phyloP scores from a whole-genome alignment of 23 red algal genomes.

The Agarophyton chilense region DNA sequence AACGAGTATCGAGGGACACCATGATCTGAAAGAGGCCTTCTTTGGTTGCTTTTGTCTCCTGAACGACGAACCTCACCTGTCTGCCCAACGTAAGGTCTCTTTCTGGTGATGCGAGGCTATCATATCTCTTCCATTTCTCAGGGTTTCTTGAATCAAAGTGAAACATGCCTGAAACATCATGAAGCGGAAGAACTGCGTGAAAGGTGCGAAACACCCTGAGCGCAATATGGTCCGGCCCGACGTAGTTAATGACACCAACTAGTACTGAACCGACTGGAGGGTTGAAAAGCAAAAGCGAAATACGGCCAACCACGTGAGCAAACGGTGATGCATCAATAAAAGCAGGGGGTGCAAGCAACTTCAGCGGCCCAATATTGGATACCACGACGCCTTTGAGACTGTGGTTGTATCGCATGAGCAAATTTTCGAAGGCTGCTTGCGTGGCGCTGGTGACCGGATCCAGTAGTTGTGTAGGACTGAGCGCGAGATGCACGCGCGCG shows the following conservation, averaged over 20 bases:
- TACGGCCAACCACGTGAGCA: conserved; percentile 31
- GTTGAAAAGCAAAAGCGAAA: conserved; percentile 40
- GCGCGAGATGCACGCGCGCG: conserved; percentile 44
- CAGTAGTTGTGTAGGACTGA: conserved; percentile 19
- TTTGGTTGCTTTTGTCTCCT: conserved; percentile 18
- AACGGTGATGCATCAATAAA: conserved; percentile 55
- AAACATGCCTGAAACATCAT: conserved; percentile 4
- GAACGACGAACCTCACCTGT: conserved; percentile 53
- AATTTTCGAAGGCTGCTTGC: conserved; percentile 11
- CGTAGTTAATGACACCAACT: conserved; percentile 43
- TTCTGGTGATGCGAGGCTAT: background rate
- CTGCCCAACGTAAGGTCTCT: conserved; percentile 30
- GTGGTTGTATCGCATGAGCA: conserved; percentile 40
- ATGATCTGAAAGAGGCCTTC: conserved; percentile 48
- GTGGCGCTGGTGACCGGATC: background rate
- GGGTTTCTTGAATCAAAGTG: background rate
- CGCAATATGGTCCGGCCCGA: conserved; percentile 65
- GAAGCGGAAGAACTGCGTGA: conserved; percentile 45
- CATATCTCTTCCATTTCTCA: background rate
- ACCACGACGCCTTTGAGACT: conserved; percentile 40
- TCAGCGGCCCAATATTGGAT: conserved; percentile 19
- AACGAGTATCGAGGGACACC: conserved; percentile 8
- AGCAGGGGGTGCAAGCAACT: background rate
- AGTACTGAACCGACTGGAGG: conserved; percentile 31
- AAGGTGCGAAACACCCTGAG: conserved; percentile 36